Conservation (phyloP, 2,329 filamentous ascomycete genomes). For the Alternaria sp. region DNA sequence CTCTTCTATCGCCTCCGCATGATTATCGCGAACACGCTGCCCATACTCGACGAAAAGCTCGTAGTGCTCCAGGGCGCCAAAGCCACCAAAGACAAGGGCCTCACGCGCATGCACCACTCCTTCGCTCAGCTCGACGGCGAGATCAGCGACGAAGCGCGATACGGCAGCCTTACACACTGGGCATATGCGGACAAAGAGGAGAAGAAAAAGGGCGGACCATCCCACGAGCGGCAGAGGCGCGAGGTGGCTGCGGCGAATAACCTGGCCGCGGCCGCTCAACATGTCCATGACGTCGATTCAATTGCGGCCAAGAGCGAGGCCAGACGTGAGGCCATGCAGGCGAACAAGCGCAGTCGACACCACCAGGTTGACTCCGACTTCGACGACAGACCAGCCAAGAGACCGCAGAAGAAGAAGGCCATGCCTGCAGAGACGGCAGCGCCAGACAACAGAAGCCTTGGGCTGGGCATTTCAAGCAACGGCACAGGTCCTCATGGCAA, state of each 20-base stretch:
- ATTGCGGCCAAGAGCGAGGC: constrained; percentile 83
- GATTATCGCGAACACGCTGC: constrained; percentile 83
- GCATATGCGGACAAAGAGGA: constrained; percentile 84
- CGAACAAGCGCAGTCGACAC: constrained; percentile 74
- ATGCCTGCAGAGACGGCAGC: constrained; percentile 61
- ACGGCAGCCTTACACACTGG: constrained; percentile 93
- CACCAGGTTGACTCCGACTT: constrained; percentile 80
- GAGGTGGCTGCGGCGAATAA: constrained; percentile 81
- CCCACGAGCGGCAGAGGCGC: constrained; percentile 77
- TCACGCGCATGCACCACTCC: constrained; percentile 84
- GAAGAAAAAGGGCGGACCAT: constrained; percentile 65
- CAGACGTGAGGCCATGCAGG: constrained; percentile 81
- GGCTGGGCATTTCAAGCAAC: constrained; percentile 70
- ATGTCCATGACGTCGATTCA: constrained; percentile 82
- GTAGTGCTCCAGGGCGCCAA: constrained; percentile 94
- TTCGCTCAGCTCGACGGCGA: constrained; percentile 88
- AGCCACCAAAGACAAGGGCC: constrained; percentile 84
- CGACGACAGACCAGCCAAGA: constrained; percentile 74
- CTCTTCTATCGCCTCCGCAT: constrained; percentile 81
- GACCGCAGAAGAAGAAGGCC: constrained; percentile 67
- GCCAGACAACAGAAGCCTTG: constrained; percentile 57
- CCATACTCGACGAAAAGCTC: constrained; percentile 96
- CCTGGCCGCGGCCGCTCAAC: constrained; percentile 73
- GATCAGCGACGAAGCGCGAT: constrained; percentile 92
- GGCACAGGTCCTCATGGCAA: constrained; percentile 69